Evolutionary conservation across 768 basidiomycete species (phyloP), one percentile per base, ranked within the genome.

Genomic region (Clitopilus hobsonii): DNA sequence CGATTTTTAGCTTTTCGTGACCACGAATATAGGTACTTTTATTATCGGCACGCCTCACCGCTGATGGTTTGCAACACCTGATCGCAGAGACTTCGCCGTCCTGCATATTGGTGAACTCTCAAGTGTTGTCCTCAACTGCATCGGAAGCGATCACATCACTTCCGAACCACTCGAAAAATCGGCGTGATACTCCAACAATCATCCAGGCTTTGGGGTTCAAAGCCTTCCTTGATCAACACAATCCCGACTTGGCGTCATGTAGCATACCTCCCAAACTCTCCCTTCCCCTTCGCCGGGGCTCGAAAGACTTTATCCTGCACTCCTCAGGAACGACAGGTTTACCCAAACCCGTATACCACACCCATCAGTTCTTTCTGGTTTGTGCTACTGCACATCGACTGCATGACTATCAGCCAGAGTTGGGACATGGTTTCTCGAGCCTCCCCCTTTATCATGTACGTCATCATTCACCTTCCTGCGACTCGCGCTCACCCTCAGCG

Each of bases 281-380:
- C 1, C 52, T 56, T 3, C 64, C 60, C 52, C 47, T 50, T 4
- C 64, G 66, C 7, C 53, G 64, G 22, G 73, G 76, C 54, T 59
- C 69, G 1, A 71, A 75, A 14, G 73, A 72, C 0, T 52, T 78
- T 14, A 76, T 80, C n/a, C 58, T 80, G 51, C 79, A 80, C 56
- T 77, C 78, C 0, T 80, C 76, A 3, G 79, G 79, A 11, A 79
- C 78, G 5, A 78, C 77, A 2, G 79, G 77, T n/a, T 66, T 77
- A 30, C 79, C 79, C 1, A 80, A 80, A 60, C 70, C 77, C 1
- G 74, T 80, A 25, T 67, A 60, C 47, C 71, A 73, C 32, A 63
- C 68, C 6, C 71, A 71, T 32, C 62, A 67, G 0, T 74, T 69
- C 47, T 56, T 67, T 5, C 65, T 75, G 10, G 47, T 69, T 6